Evolutionary conservation across 2,329 filamentous ascomycete species (phyloP), one percentile per base, ranked within the genome.

Genomic region (Paracoccidioides brasiliensis): DNA sequence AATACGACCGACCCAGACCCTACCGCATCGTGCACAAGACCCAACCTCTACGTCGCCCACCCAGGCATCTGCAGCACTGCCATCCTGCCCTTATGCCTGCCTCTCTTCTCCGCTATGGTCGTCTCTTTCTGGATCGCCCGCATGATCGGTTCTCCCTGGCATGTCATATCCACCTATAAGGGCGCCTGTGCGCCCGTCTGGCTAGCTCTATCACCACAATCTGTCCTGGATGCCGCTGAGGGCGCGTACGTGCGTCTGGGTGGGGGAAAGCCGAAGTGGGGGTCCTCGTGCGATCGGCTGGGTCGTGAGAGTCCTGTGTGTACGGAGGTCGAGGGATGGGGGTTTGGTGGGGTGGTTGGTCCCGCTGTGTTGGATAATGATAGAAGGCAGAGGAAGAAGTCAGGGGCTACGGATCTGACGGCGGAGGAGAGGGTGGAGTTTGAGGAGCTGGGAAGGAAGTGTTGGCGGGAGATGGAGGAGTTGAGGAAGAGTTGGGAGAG

Each of bases 271-370:
- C 79, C 70, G 52, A 97, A 97, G 73, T 97, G 91, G 91, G 91
- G 91, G 2, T 86, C 85, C 35, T 80, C 81, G n/a, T 79, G 79
- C 7, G 79, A 84, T 60, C 69, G 78, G 9, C 69, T 72, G 55
- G 83, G 85, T 0, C 72, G 76, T 22, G 78, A 80, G 57, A 74
- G 78, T 42, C 80, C 88, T 4, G 85, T 84, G 70, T 81, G 82
- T 64, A 94, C 90, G 1, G 88, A 95, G 69, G 84, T 95, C 3
- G 83, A 88, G 45, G 88, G 89, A 6, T 96, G 90, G 90, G 90
- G 89, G 0, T 76, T 75, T 66, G 77, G 78, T 46, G 81, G 81
- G 2, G 74, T 72, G 37, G 67, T 80, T 35, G 70, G 51, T 73
- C 76, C 0, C 85, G 83, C 62, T 67, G 64, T 74, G 43, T 64